phyloP scores from a whole-genome alignment of 140 eudicot genomes.

The Senecio squalidus region DNA sequence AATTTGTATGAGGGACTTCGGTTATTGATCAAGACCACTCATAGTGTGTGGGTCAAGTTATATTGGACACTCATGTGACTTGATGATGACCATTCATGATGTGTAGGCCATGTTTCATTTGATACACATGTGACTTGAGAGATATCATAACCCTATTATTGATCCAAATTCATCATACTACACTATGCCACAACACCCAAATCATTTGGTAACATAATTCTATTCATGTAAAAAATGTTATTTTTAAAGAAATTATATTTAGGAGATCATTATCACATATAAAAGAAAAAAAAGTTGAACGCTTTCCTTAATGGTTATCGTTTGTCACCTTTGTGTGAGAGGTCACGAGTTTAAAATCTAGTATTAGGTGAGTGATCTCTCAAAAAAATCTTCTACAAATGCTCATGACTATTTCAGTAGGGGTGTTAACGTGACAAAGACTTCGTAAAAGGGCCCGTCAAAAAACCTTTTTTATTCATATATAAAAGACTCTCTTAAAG shows the following conservation, averaged over 20 bases:
- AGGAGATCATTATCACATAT: too few relatives aligned
- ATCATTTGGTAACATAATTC: conserved; percentile 5
- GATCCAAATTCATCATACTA: neutral
- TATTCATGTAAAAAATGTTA: neutral
- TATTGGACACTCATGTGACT: conserved; percentile 29
- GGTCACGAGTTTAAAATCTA: too few relatives aligned
- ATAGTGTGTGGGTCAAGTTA: conserved; percentile 26
- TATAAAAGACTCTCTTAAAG: too few relatives aligned
- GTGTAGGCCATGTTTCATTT: conserved; percentile 25
- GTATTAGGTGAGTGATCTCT: too few relatives aligned
- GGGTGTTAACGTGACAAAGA: too few relatives aligned
- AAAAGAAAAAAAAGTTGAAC: too few relatives aligned
- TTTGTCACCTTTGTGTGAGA: too few relatives aligned
- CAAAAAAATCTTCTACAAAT: too few relatives aligned
- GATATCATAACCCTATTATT: conserved; percentile 22
- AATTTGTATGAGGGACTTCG: neutral
- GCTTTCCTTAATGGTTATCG: too few relatives aligned
- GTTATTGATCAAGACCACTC: conserved; percentile 26
- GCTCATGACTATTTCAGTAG: too few relatives aligned
- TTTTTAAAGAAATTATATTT: neutral
- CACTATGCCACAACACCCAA: conserved; percentile 7
- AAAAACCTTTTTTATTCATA: too few relatives aligned
- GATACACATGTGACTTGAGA: conserved; percentile 23
- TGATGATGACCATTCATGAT: conserved; percentile 35
- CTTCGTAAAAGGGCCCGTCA: too few relatives aligned